Conservation (phyloP, 805 yeast species). For the Candida dajiaensis region DNA sequence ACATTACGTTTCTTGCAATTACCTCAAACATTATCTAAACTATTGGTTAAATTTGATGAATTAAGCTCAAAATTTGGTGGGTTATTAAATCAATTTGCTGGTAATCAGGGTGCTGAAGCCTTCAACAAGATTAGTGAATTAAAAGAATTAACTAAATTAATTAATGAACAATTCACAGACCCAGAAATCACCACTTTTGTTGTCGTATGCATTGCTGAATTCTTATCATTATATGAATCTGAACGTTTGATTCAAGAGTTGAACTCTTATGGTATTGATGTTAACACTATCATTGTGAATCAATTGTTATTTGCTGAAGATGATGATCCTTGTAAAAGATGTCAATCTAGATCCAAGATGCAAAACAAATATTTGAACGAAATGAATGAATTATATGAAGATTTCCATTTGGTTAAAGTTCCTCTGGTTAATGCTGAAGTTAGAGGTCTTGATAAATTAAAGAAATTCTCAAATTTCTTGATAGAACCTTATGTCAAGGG, state of each 20-base stretch:
- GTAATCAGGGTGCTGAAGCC: conserved; percentile 60
- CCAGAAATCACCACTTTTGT: conserved; percentile 94
- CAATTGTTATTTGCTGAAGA: conserved; percentile 81
- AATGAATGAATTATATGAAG: conserved; percentile 94
- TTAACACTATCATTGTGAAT: conserved; percentile 92
- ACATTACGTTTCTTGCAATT: conserved; percentile 91
- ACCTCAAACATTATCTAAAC: conserved; percentile 86
- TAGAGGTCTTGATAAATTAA: conserved; percentile 83
- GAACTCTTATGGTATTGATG: conserved; percentile 92
- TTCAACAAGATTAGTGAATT: conserved; percentile 74
- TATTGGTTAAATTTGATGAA: conserved; percentile 82
- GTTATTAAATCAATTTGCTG: conserved; percentile 71
- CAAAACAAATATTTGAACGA: conserved; percentile 92
- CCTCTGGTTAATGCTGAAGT: conserved; percentile 94
- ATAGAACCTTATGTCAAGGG: conserved; percentile 71
- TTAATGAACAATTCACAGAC: conserved; percentile 90
- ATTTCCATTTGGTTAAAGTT: conserved; percentile 92
- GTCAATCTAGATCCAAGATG: conserved; percentile 91
- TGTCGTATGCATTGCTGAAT: conserved; percentile 97
- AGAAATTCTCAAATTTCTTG: conserved; percentile 76
- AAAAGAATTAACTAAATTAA: conserved; percentile 76
- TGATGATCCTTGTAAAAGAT: conserved; percentile 79
- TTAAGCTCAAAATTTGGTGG: conserved; percentile 87
- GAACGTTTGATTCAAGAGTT: conserved; percentile 97
- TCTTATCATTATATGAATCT: conserved; percentile 91